Conservation (phyloP, 129 eudicot species). For the Artemisia argyi region DNA sequence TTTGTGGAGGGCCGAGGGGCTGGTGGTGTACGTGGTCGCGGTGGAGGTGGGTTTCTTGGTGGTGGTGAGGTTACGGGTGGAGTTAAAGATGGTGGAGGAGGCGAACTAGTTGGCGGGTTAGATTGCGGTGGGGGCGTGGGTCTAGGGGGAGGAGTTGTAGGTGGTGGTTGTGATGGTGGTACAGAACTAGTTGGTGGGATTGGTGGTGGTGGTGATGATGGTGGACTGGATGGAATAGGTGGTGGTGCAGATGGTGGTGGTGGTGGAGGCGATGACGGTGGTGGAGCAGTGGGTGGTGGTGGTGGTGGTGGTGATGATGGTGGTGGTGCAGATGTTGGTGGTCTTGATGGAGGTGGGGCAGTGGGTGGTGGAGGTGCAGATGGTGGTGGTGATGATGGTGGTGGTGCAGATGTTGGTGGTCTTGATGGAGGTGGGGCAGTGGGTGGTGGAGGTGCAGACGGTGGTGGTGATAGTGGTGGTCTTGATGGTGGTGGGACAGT, state of each 20-base stretch:
- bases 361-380: slow-evolving; percentile 25
- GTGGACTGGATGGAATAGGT: slow-evolving; percentile 29
- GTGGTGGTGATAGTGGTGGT: slow-evolving; percentile 19
- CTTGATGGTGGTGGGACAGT: slow-evolving; percentile 28
- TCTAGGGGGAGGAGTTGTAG: slow-evolving; percentile 26
- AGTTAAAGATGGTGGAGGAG: slow-evolving; percentile 32
- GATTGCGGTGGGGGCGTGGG: slow-evolving; percentile 19
- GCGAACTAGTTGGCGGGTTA: slow-evolving; percentile 20
- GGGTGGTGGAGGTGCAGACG: slow-evolving; percentile 4
- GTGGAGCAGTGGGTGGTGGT: slow-evolving; percentile 21
- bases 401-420: slow-evolving; percentile 6
- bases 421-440: slow-evolving; percentile 24
- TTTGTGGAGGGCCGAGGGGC: slow-evolving; percentile 22
- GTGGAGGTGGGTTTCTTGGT: slow-evolving; percentile 14
- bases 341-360: slow-evolving; percentile 24
- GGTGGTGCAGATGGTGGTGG: slow-evolving; percentile 14
- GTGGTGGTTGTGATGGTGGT: slow-evolving; percentile 26
- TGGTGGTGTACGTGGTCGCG: slow-evolving; percentile 21
- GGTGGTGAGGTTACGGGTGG: slow-evolving; percentile 32
- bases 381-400: slow-evolving; percentile 30
- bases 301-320: slow-evolving; percentile 11
- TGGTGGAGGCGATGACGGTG: slow-evolving; percentile 31
- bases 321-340: slow-evolving; percentile 38
- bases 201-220: slow-evolving; percentile 18
- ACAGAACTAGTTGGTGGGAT: slow-evolving; percentile 28